Percentiles rank a stretch among this genome's conserved stretches.
phyloP scores from a whole-genome alignment of 305 asterid species.

The Ajuga reptans region DNA sequence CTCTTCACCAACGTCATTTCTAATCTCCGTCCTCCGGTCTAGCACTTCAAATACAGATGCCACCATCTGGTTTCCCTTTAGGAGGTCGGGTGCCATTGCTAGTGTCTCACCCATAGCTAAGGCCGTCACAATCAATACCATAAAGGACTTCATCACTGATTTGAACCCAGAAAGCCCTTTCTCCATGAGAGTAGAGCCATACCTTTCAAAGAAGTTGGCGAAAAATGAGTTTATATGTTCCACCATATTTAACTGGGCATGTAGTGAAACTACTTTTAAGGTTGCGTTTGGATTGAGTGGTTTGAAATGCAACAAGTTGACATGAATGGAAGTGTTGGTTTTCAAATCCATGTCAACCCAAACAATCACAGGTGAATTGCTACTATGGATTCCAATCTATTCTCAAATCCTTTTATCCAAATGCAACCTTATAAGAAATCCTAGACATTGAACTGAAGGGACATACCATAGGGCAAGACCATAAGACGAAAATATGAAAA shows the following conservation, averaged over 20 bases:
- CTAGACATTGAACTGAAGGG: neutral
- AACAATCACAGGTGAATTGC: no score
- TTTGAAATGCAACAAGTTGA: neutral
- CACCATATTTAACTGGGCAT: no score
- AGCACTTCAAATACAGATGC: conserved; percentile 81
- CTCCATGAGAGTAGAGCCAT: conserved; percentile 86
- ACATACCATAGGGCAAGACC: conserved; percentile 92
- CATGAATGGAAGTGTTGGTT: neutral
- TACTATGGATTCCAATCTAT: no score
- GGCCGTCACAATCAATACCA: conserved; percentile 89
- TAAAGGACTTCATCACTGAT: conserved; percentile 83
- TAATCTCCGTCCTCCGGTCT: conserved; percentile 71
- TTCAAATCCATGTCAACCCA: neutral
- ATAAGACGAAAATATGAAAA: conserved; percentile 87
- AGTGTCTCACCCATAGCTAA: conserved; percentile 94
- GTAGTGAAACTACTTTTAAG: neutral
- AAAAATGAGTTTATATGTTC: neutral
- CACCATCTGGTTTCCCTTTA: conserved; percentile 88
- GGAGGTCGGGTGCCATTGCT: conserved; percentile 96
- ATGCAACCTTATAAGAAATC: neutral
- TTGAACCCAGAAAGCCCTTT: conserved; percentile 71
- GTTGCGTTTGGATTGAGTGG: neutral
- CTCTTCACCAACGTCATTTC: conserved; percentile 73
- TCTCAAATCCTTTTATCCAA: neutral
- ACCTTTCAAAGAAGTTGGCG: conserved; percentile 36